phyloP scores from a whole-genome alignment of 352 stramenopile species.

The Phytophthora citricola region DNA sequence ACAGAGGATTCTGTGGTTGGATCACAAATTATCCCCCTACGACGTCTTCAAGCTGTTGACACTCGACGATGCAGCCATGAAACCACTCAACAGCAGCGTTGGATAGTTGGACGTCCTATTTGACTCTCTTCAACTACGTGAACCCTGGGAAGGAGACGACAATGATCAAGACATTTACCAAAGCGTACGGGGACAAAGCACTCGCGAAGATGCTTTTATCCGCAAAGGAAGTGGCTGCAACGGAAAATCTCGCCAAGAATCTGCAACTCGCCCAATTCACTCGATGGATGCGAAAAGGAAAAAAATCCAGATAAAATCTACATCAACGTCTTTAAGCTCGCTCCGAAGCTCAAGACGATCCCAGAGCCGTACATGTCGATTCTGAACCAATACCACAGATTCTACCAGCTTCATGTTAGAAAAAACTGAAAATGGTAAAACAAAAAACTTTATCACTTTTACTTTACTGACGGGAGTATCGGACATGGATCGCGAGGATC shows the following conservation, averaged over 20 bases:
- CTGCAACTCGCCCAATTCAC: conserved; percentile 14
- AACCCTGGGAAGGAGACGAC: conserved; percentile 2
- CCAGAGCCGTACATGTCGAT: not conserved
- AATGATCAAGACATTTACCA: conserved; percentile 18
- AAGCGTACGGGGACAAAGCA: conserved; percentile 18
- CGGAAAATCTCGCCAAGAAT: conserved; percentile 8
- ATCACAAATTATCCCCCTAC: not conserved
- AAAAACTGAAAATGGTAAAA: not conserved
- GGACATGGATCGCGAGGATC: conserved; percentile 49
- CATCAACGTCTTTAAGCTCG: conserved; percentile 10
- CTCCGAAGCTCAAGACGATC: not conserved
- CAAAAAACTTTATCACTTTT: not conserved
- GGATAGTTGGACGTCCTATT: not conserved
- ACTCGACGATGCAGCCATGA: not conserved
- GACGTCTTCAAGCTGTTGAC: conserved; percentile 7
- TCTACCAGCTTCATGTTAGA: not conserved
- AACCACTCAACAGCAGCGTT: conserved; percentile 3
- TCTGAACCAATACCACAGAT: not conserved
- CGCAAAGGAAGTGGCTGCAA: not conserved
- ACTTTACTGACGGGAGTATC: conserved; percentile 17
- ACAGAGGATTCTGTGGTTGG: not conserved
- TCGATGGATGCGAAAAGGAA: conserved; percentile 7
- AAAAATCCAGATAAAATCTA: conserved; percentile 8
- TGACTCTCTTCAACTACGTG: not conserved
- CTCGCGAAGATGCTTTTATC: conserved; percentile 12